Conservation (phyloP, 148 eudicot genomes). For the Silene uniflora region DNA sequence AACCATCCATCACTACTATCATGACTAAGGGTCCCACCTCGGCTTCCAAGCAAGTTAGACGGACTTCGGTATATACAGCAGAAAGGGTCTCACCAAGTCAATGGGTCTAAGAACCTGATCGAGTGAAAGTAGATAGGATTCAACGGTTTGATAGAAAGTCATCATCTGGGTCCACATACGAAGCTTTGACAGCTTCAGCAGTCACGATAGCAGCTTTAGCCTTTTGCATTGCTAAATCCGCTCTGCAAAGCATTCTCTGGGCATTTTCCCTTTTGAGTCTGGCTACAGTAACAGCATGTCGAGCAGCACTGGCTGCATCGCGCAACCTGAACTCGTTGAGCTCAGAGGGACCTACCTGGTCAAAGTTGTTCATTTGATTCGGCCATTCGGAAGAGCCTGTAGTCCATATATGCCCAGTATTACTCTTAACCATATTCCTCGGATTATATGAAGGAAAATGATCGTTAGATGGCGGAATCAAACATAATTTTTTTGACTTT, state of each 20-base stretch:
- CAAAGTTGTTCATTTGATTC: slow-evolving; percentile 13
- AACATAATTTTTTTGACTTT: slow-evolving; percentile 50
- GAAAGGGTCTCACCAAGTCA: slow-evolving; percentile 17
- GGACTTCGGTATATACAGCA: not conserved
- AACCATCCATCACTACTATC: no score
- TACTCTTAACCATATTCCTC: no score
- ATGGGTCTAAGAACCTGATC: not conserved
- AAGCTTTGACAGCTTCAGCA: slow-evolving; percentile 80
- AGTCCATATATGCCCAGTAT: slow-evolving; percentile 28
- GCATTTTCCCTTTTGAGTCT: slow-evolving; percentile 79
- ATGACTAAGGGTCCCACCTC: no score
- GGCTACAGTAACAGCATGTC: slow-evolving; percentile 32
- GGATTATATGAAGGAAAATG: no score
- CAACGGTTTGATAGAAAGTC: slow-evolving; percentile 16
- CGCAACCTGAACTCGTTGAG: no score
- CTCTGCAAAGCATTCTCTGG: slow-evolving; percentile 65
- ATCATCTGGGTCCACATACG: slow-evolving; percentile 25
- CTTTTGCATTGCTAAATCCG: slow-evolving; percentile 83
- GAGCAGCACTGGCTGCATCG: no score
- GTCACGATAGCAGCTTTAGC: slow-evolving; percentile 78
- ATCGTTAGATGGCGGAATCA: slow-evolving; percentile 11
- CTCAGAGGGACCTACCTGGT: slow-evolving; percentile 46
- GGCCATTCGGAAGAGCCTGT: slow-evolving; percentile 34
- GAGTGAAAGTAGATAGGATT: no score
- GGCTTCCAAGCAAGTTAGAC: no score